Evolutionary conservation across 768 basidiomycete species (phyloP).

Genomic region (Hygrocybe coccinea): DNA sequence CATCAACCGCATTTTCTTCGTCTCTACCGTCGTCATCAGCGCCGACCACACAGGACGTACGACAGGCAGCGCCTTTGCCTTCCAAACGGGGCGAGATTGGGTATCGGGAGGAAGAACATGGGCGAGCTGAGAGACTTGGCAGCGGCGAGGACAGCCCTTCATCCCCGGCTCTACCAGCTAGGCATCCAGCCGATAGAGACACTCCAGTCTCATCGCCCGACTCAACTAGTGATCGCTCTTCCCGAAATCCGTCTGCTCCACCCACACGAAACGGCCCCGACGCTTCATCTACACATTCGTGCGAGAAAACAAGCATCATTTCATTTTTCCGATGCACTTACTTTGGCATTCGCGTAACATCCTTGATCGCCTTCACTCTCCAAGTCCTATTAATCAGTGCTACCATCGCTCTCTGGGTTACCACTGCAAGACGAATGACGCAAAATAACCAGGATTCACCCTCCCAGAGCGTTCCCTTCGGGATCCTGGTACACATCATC

Average conservation of each 20-base stretch:
- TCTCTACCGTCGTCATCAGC: neutral
- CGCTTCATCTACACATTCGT: constrained; percentile 21
- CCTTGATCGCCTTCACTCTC: constrained; percentile 38
- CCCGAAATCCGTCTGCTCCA: constrained; percentile 16
- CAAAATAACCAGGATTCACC: constrained; percentile 5
- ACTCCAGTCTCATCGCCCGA: constrained; percentile 12
- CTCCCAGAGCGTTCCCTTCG: constrained; percentile 14
- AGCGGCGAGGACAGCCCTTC: constrained; percentile 12
- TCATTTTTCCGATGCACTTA: constrained; percentile 36
- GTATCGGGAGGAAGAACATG: constrained; percentile 42
- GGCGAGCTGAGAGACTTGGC: constrained; percentile 16
- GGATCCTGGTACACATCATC: constrained; percentile 58
- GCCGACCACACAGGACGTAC: constrained; percentile 24
- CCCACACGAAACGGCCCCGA: constrained; percentile 18
- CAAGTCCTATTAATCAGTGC: constrained; percentile 42
- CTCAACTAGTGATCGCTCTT: constrained; percentile 12
- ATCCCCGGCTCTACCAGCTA: constrained; percentile 34
- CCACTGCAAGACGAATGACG: constrained; percentile 29
- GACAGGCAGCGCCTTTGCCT: constrained; percentile 60
- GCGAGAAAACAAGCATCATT: constrained; percentile 32
- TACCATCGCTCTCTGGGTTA: constrained; percentile 54
- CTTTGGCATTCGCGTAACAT: constrained; percentile 43
- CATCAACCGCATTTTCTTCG: neutral
- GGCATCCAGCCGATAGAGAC: constrained; percentile 47
- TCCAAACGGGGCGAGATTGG: constrained; percentile 64